phyloP scores from a whole-genome alignment of 2,329 filamentous ascomycete species.

The Xylariaceae sp. region DNA sequence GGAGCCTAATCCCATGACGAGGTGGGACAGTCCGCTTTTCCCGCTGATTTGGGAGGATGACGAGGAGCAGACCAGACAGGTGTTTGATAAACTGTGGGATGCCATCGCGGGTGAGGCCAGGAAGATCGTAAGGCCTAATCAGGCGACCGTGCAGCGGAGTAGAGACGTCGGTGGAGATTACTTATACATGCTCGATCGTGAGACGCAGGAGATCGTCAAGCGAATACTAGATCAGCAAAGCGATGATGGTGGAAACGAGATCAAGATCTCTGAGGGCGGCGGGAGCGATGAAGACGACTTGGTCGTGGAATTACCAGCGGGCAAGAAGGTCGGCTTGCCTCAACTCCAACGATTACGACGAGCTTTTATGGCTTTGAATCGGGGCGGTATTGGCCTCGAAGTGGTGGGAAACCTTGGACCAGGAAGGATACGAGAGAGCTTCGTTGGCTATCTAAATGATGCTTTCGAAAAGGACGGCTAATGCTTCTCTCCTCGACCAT shows the following conservation, averaged over 20 bases:
- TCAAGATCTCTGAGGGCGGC: conserved; percentile 48
- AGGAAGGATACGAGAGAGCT: conserved; percentile 61
- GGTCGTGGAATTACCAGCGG: conserved; percentile 65
- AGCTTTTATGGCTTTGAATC: conserved; percentile 76
- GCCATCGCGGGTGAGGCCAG: conserved; percentile 64
- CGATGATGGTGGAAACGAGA: conserved; percentile 65
- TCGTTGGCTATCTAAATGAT: conserved; percentile 69
- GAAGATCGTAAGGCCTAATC: conserved; percentile 72
- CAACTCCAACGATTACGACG: conserved; percentile 77
- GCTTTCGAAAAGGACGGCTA: conserved; percentile 61
- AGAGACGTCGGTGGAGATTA: conserved; percentile 71
- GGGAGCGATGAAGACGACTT: conserved; percentile 48
- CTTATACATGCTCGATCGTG: conserved; percentile 77
- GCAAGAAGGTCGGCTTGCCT: conserved; percentile 67
- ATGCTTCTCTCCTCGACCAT: conserved; percentile 13
- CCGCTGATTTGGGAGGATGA: conserved; percentile 77
- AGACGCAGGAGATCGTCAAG: conserved; percentile 76
- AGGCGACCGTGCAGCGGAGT: conserved; percentile 68
- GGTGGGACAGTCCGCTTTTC: conserved; percentile 85
- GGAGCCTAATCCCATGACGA: conserved; percentile 81
- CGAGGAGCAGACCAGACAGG: conserved; percentile 55
- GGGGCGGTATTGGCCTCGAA: conserved; percentile 66
- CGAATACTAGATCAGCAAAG: conserved; percentile 69
- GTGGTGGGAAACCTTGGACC: conserved; percentile 56
- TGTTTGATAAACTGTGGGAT: conserved; percentile 74